A percentile compares a stretch with the other conserved stretches of the same genome.
Evolutionary conservation across 345 rosid species (phyloP).

Genomic region (Firmiana major): DNA sequence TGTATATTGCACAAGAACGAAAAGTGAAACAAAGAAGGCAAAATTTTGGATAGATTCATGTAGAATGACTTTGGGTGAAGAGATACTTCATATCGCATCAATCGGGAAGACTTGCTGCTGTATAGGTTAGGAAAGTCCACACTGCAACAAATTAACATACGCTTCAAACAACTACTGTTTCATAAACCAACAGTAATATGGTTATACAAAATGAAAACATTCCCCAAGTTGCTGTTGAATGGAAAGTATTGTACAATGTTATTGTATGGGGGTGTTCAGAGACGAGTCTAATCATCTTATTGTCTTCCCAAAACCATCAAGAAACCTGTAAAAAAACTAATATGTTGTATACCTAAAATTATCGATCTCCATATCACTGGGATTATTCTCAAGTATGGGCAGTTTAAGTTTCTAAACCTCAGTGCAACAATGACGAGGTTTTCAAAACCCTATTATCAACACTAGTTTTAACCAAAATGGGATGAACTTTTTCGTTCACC

Average conservation of each 20-base stretch:
- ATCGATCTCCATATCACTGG: background rate
- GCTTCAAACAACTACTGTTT: background rate
- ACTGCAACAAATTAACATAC: background rate
- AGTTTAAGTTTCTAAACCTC: background rate
- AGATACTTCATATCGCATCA: background rate
- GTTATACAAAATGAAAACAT: background rate
- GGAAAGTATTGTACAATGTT: background rate
- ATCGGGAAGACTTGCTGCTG: background rate
- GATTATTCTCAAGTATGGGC: background rate
- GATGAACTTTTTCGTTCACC: background rate
- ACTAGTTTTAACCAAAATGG: background rate
- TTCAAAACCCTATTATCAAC: background rate
- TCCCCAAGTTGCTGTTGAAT: background rate
- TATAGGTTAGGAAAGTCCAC: background rate
- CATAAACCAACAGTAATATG: background rate
- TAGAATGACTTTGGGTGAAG: background rate
- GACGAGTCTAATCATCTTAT: background rate
- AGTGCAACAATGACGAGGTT: background rate
- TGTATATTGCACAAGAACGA: background rate
- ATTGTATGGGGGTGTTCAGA: background rate
- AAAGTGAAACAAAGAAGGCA: background rate
- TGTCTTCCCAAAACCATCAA: background rate
- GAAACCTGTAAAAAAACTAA: background rate
- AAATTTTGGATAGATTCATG: background rate
- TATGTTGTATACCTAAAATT: background rate